phyloP scores from a whole-genome alignment of 768 basidiomycete genomes.

The Erythrobasidium yunnanense region DNA sequence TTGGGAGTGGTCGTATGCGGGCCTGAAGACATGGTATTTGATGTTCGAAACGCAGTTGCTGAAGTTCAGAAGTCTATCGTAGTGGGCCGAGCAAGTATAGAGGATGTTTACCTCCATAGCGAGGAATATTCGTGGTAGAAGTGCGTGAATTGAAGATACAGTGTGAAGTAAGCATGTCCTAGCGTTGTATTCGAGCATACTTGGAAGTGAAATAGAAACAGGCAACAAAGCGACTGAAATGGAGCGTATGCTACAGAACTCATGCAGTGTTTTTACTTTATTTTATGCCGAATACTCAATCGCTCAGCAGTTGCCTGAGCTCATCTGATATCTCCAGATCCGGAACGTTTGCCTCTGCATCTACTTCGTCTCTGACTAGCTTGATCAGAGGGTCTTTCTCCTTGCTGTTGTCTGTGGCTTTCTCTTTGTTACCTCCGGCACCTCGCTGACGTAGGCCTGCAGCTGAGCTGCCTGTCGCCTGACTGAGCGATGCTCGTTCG shows the following conservation, averaged over 20 bases:
- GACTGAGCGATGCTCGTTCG: neutral
- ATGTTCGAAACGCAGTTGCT: slow-evolving; percentile 14
- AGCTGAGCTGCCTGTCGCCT: neutral
- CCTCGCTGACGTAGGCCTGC: neutral
- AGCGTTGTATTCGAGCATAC: no score
- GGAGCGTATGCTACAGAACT: no score
- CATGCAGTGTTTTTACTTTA: no score
- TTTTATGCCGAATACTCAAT: no score
- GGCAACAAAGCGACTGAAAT: no score
- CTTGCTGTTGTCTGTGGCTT: neutral
- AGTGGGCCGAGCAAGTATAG: neutral
- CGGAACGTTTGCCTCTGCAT: slow-evolving; percentile 20
- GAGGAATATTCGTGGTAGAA: slow-evolving; percentile 19
- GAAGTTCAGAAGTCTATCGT: neutral
- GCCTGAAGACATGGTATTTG: neutral
- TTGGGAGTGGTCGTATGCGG: no score
- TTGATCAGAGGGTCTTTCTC: slow-evolving; percentile 19
- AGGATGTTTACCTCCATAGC: slow-evolving; percentile 10
- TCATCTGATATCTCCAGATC: slow-evolving; percentile 7
- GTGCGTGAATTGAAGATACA: neutral
- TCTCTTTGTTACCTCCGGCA: neutral
- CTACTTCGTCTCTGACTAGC: slow-evolving; percentile 20
- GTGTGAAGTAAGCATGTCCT: no score
- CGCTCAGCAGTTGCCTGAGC: no score
- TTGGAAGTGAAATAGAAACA: no score